Conservation (phyloP, 1,139 yeast genomes). For the Scheffersomyces lignicola region DNA sequence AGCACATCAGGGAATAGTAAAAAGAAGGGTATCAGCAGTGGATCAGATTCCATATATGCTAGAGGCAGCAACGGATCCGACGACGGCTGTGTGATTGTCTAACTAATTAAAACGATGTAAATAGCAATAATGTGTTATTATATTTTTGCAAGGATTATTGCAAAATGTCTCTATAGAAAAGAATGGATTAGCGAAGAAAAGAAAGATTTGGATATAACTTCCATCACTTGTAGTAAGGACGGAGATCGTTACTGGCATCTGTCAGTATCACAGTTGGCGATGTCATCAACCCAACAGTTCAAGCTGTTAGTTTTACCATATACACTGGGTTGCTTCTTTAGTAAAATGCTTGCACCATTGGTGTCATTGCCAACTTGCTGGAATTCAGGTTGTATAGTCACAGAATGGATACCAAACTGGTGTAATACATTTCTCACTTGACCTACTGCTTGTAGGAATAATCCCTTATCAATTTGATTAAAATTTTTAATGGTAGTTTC, state of each 20-base stretch:
- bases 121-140: constrained; percentile 4
- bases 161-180: constrained; percentile 5
- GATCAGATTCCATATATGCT: not conserved
- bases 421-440: constrained; percentile 80
- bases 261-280: constrained; percentile 36
- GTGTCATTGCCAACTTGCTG: constrained; percentile 6
- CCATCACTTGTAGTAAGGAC: constrained; percentile 1
- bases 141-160: too few species aligned
- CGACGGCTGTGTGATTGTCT: constrained; percentile 8
- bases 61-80: constrained; percentile 1
- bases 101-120: constrained; percentile 1
- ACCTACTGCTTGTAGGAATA: constrained; percentile 70
- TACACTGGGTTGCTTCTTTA: constrained; percentile 18
- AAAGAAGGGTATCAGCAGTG: not conserved
- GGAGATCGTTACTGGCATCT: constrained; percentile 21
- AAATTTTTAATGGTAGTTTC: constrained; percentile 6
- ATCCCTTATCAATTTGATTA: constrained; percentile 37
- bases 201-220: constrained; percentile 4
- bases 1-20: not conserved
- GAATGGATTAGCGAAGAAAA: constrained; percentile 1
- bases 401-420: constrained; percentile 84
- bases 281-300: constrained; percentile 36
- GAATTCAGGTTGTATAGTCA: constrained; percentile 93
- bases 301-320: constrained; percentile 35
- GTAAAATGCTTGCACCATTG: constrained; percentile 8